These are phyloP conservation scores for Podila minutissima DNA, from an alignment of 192 early-diverging fungal genomes.

Conservation along the genomic window DNA sequence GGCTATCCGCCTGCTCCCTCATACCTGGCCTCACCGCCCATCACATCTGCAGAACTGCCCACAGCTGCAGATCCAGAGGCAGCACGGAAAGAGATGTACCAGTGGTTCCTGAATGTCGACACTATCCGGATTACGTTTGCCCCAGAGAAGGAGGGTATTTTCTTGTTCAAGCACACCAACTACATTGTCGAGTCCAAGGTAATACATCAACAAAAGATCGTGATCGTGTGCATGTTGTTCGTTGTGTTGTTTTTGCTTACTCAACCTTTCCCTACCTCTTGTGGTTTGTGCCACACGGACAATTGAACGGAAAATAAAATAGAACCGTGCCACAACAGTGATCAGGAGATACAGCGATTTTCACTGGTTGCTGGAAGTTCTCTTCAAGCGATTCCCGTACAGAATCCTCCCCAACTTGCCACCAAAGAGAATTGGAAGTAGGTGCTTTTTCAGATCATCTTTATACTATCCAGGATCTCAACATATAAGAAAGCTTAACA, in stretches of 20 bases:
- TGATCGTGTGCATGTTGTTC: not conserved
- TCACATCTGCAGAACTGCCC: slow-evolving; percentile 13
- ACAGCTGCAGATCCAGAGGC: slow-evolving; percentile 22
- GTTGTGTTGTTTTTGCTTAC: slow-evolving; percentile 7
- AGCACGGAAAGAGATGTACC: slow-evolving; percentile 50
- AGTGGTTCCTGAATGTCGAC: slow-evolving; percentile 68
- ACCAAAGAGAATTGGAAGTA: slow-evolving; percentile 89
- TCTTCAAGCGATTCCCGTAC: slow-evolving; percentile 83
- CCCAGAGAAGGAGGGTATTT: slow-evolving; percentile 61
- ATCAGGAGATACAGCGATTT: slow-evolving; percentile 93
- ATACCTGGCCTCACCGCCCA: slow-evolving; percentile 47
- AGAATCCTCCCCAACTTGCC: slow-evolving; percentile 85
- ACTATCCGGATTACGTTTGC: slow-evolving; percentile 61
- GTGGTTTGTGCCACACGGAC: slow-evolving; percentile 13
- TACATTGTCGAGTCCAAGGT: slow-evolving; percentile 84
- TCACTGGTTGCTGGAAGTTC: slow-evolving; percentile 84
- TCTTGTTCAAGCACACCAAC: slow-evolving; percentile 87
- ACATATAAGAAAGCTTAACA: too few species aligned
- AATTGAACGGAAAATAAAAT: not conserved
- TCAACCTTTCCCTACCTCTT: not conserved
- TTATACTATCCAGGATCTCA: not conserved
- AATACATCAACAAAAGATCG: not conserved
- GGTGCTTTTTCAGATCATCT: not conserved
- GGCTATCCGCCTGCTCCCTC: slow-evolving; percentile 43
- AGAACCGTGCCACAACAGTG: slow-evolving; percentile 64